phyloP scores from a whole-genome alignment of 345 rosid species.

The Pugionium dolabratum region DNA sequence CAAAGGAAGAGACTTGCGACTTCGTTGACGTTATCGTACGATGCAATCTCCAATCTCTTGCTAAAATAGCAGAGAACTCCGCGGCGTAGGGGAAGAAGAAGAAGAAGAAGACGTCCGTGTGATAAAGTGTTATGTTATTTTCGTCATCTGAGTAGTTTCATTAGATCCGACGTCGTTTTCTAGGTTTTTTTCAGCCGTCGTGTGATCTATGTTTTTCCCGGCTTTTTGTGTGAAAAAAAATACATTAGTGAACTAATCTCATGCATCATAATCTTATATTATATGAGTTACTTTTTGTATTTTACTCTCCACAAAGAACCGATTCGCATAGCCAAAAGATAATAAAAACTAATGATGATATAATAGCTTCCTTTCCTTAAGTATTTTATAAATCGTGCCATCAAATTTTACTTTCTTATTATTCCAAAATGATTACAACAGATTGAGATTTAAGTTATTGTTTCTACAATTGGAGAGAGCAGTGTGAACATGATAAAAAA shows the following conservation, averaged over 20 bases:
- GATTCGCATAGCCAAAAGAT: conserved; percentile 22
- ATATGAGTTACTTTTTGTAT: conserved; percentile 25
- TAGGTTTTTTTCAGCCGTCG: conserved; percentile 36
- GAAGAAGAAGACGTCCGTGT: conserved; percentile 28
- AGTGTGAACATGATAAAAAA: neutral
- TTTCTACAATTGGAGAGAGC: neutral
- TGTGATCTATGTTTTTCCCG: conserved; percentile 39
- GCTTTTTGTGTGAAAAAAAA: conserved; percentile 33
- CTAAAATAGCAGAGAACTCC: conserved; percentile 60
- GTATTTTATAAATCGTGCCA: neutral
- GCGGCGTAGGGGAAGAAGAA: conserved; percentile 33
- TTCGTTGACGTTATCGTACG: conserved; percentile 72
- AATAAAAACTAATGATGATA: conserved; percentile 19
- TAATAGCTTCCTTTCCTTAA: neutral
- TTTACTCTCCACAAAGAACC: conserved; percentile 5
- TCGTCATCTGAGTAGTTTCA: conserved; percentile 14
- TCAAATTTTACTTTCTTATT: conserved; percentile 4
- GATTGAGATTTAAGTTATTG: neutral
- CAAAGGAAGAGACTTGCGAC: conserved; percentile 73
- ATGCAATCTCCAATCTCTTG: conserved; percentile 81
- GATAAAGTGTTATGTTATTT: conserved; percentile 7
- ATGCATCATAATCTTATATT: conserved; percentile 32
- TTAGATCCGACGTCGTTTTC: conserved; percentile 36
- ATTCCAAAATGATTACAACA: conserved; percentile 4
- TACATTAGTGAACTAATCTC: conserved; percentile 35